Conservation (phyloP, 441 rosid species). For the Biscutella laevigata region DNA sequence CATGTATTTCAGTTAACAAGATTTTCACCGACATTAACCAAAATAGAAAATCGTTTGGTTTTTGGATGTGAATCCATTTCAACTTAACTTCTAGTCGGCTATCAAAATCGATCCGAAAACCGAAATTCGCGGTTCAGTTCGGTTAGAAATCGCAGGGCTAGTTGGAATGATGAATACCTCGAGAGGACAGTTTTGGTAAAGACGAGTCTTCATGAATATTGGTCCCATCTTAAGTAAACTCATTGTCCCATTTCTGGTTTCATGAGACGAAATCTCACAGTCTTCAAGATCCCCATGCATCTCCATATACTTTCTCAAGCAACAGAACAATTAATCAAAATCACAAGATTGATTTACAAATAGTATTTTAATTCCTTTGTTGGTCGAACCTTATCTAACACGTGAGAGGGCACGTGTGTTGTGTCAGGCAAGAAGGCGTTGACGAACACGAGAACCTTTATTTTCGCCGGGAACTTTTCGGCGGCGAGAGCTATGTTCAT, state of each 20-base stretch:
- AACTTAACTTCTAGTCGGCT: no score
- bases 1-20: no score
- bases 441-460: slow-evolving; percentile 19
- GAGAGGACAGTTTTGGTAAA: slow-evolving; percentile 21
- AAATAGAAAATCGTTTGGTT: no score
- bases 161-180: slow-evolving; percentile 12
- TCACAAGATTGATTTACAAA: no score
- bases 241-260: slow-evolving; percentile 21
- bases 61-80: no score
- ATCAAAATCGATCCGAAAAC: no score
- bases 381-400: slow-evolving; percentile 25
- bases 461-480: slow-evolving; percentile 19
- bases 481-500: slow-evolving; percentile 19
- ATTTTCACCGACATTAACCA: no score
- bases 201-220: slow-evolving; percentile 19
- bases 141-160: no score
- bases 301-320: slow-evolving; percentile 19
- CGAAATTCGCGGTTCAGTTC: no score
- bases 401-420: slow-evolving; percentile 22
- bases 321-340: no score
- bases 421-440: slow-evolving; percentile 32
- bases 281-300: slow-evolving; percentile 13
- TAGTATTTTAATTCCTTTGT: not conserved
- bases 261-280: slow-evolving; percentile 16
- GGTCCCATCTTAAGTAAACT: slow-evolving; percentile 26